A percentile compares a stretch with the other conserved stretches of the same genome.
Evolutionary conservation across 164 flowering plant genomes (phyloP).

Genomic region (Piper betle): DNA sequence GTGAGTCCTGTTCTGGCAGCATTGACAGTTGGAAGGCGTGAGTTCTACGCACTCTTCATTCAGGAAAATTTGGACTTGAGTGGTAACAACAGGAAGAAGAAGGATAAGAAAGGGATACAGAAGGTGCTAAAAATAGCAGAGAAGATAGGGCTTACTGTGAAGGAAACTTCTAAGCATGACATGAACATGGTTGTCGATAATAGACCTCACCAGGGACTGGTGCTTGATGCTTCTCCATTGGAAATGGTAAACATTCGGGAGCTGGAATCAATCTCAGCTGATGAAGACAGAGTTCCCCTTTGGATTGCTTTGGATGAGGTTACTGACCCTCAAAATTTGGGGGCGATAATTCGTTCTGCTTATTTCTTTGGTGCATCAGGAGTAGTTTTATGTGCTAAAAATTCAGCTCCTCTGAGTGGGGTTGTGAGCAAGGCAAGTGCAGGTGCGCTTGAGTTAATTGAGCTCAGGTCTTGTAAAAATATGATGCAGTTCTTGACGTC

Average conservation of each 20-base stretch:
- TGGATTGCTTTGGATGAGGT: slow-evolving; percentile 98
- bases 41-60: slow-evolving; percentile 62
- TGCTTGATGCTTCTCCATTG: slow-evolving; percentile 88
- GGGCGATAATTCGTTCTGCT: slow-evolving; percentile 85
- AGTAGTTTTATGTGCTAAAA: slow-evolving; percentile 85
- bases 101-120: slow-evolving; percentile 87
- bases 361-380: slow-evolving; percentile 96
- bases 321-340: slow-evolving; percentile 89
- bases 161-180: slow-evolving; percentile 77
- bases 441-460: slow-evolving; percentile 86
- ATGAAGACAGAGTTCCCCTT: slow-evolving; percentile 41
- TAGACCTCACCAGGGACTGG: slow-evolving; percentile 87
- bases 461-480: slow-evolving; percentile 82
- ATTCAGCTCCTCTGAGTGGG: slow-evolving; percentile 95
- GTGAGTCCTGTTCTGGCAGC: slow-evolving; percentile 96
- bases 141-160: slow-evolving; percentile 40
- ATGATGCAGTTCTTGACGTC: slow-evolving; percentile 91
- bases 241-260: slow-evolving; percentile 66
- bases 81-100: slow-evolving; percentile 68
- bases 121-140: slow-evolving; percentile 60
- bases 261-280: slow-evolving; percentile 44
- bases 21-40: slow-evolving; percentile 65
- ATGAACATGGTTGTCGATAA: slow-evolving; percentile 84
- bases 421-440: slow-evolving; percentile 99
- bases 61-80: slow-evolving; percentile 88